phyloP scores from a whole-genome alignment of 306 rosid genomes.

The Abrus precatorius region DNA sequence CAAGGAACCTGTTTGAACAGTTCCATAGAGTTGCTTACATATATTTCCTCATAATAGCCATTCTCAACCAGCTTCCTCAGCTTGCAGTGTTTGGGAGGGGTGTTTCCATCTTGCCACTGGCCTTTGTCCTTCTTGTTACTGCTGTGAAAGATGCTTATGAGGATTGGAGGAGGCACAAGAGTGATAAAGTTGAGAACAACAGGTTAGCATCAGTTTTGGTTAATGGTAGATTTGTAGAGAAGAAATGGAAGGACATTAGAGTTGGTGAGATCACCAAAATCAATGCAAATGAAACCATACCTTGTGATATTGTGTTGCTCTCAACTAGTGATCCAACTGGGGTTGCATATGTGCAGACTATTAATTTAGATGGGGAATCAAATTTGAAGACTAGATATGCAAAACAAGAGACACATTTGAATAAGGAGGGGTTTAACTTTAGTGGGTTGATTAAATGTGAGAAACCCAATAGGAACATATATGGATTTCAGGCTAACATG shows the following conservation, averaged over 20 bases:
- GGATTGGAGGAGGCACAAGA: slow-evolving; percentile 88
- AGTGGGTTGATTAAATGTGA: slow-evolving; percentile 82
- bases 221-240: slow-evolving; percentile 41
- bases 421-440: slow-evolving; percentile 49
- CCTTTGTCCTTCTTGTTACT: slow-evolving; percentile 82
- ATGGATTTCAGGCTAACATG: slow-evolving; percentile 88
- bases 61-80: slow-evolving; percentile 96
- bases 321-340: slow-evolving; percentile 95
- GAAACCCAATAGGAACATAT: slow-evolving; percentile 92
- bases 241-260: slow-evolving; percentile 72
- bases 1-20: slow-evolving; percentile 90
- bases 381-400: slow-evolving; percentile 95
- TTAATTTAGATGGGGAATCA: slow-evolving; percentile 89
- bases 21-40: slow-evolving; percentile 95
- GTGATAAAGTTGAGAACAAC: slow-evolving; percentile 87
- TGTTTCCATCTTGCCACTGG: slow-evolving; percentile 81
- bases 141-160: slow-evolving; percentile 91
- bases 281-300: slow-evolving; percentile 75
- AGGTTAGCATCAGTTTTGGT: slow-evolving; percentile 73
- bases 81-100: slow-evolving; percentile 92
- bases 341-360: slow-evolving; percentile 91
- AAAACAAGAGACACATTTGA: slow-evolving; percentile 85
- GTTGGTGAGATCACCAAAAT: slow-evolving; percentile 85
- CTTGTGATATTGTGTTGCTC: slow-evolving; percentile 96
- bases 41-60: slow-evolving; percentile 85